These are phyloP conservation scores for Microsporum canis DNA, from an alignment of 2,329 filamentous ascomycete genomes.

Conservation along the genomic window DNA sequence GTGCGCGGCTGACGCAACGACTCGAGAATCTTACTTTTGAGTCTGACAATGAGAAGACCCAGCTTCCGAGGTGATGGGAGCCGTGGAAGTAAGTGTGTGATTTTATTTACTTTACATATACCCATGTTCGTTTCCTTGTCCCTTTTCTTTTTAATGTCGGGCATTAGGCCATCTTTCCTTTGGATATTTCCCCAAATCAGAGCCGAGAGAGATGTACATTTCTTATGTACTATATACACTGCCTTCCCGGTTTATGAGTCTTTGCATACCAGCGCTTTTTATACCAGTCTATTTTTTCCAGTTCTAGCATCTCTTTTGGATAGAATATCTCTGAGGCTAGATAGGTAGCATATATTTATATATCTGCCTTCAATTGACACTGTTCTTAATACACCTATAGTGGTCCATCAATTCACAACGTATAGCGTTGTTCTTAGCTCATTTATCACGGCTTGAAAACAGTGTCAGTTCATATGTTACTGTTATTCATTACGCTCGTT, in stretches of 20 bases:
- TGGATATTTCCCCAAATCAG: background rate
- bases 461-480: background rate
- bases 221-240: background rate
- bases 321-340: background rate
- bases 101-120: background rate
- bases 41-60: constrained; percentile 27
- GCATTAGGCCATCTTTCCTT: background rate
- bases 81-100: background rate
- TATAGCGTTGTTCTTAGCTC: no score
- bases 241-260: background rate
- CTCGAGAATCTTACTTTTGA: constrained; percentile 41
- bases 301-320: background rate
- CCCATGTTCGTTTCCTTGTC: background rate
- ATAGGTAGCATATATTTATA: background rate
- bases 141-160: background rate
- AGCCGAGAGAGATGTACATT: background rate
- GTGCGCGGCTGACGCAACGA: constrained; percentile 38
- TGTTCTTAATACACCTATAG: no score
- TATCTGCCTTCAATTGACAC: background rate
- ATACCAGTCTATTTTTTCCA: background rate
- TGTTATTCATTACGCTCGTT: background rate
- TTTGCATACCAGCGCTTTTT: background rate
- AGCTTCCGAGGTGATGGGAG: constrained; percentile 1
- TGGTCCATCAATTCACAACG: no score
- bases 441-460: no score